A percentile compares a stretch with the other conserved stretches of the same genome.
phyloP scores from a whole-genome alignment of 2,329 filamentous ascomycete genomes.

The Aspergillus sojae region DNA sequence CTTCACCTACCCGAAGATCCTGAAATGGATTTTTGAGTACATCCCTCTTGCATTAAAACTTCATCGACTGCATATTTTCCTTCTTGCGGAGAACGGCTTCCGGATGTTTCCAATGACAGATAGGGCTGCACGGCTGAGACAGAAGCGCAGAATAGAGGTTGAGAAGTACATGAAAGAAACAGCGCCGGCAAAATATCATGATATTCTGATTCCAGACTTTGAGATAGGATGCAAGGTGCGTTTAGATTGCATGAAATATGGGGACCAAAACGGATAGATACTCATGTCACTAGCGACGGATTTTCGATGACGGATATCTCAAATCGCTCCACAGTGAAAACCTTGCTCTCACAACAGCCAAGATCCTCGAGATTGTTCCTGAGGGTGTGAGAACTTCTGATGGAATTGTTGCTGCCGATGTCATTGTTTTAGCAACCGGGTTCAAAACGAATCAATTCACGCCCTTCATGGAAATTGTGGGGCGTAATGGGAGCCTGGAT shows the following conservation, averaged over 20 bases:
- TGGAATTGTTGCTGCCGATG: slow-evolving; percentile 27
- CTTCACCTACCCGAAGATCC: slow-evolving; percentile 50
- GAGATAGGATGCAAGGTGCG: too few relatives aligned
- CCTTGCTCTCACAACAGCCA: slow-evolving; percentile 54
- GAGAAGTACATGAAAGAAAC: slow-evolving; percentile 24
- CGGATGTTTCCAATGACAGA: slow-evolving; percentile 22
- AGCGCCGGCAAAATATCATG: too few relatives aligned
- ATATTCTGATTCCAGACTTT: too few relatives aligned
- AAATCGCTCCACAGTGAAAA: too few relatives aligned
- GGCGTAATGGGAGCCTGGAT: slow-evolving; percentile 25
- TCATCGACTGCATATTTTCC: too few relatives aligned
- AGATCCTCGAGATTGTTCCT: slow-evolving; percentile 50
- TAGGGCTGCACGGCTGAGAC: slow-evolving; percentile 43
- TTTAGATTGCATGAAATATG: too few relatives aligned
- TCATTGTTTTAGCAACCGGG: slow-evolving; percentile 31
- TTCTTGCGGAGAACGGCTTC: too few relatives aligned
- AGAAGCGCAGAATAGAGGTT: slow-evolving; percentile 35
- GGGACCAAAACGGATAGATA: too few relatives aligned
- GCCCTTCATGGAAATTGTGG: slow-evolving; percentile 27
- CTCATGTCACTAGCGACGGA: too few relatives aligned
- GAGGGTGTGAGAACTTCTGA: slow-evolving; percentile 33
- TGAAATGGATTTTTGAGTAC: slow-evolving; percentile 52
- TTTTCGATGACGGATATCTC: too few relatives aligned
- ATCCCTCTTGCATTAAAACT: slow-evolving; percentile 21
- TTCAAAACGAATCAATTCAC: slow-evolving; percentile 29